Evolutionary conservation across 192 early-diverging fungal genomes (phyloP).

Genomic region (Coemansia sp.): DNA sequence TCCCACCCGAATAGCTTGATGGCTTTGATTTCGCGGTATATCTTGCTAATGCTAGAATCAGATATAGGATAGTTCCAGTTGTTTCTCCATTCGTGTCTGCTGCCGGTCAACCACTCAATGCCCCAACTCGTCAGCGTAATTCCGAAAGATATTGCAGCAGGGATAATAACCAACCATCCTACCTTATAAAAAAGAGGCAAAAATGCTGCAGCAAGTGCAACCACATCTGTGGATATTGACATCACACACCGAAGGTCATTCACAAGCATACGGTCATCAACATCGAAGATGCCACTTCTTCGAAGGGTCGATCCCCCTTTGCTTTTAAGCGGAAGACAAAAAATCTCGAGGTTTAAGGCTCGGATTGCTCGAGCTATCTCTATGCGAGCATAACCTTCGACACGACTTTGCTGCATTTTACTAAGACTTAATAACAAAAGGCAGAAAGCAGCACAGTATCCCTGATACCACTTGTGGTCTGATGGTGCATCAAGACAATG

Average conservation of each 20-base stretch:
- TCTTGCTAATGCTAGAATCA: slow-evolving; percentile 16
- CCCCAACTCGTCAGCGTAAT: background rate
- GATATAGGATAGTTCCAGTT: background rate
- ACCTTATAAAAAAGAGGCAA: slow-evolving; percentile 21
- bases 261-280: background rate
- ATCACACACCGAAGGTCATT: background rate
- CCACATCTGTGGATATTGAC: background rate
- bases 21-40: slow-evolving; percentile 27
- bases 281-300: background rate
- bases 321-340: slow-evolving; percentile 22
- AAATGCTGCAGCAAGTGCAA: slow-evolving; percentile 4
- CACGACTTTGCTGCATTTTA: background rate
- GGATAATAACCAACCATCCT: slow-evolving; percentile 27
- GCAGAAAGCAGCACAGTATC: slow-evolving; percentile 1
- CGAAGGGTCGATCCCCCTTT: background rate
- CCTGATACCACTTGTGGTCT: slow-evolving; percentile 12
- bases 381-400: background rate
- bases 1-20: slow-evolving; percentile 54
- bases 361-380: slow-evolving; percentile 16
- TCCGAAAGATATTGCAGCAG: slow-evolving; percentile 4
- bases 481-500: slow-evolving; percentile 22
- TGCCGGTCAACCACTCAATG: slow-evolving; percentile 14
- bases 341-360: slow-evolving; percentile 26
- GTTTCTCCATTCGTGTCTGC: slow-evolving; percentile 16
- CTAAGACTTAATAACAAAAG: slow-evolving; percentile 2